A percentile compares a stretch with the other conserved stretches of the same genome.
Conservation (phyloP, 2,329 filamentous ascomycete genomes). For the Cytospora leucostoma region DNA sequence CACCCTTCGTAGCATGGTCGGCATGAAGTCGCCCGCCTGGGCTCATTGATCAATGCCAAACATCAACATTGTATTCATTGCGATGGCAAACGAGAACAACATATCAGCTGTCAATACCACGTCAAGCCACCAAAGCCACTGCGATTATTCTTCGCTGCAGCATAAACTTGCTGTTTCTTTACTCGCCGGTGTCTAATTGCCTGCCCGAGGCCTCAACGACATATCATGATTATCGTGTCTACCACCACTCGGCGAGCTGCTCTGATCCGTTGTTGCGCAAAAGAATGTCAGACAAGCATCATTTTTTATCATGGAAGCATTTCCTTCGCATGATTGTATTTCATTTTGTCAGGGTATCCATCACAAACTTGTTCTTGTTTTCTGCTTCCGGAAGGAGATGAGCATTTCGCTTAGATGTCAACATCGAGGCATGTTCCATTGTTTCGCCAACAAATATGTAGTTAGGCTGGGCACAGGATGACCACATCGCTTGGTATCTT, state of each 20-base stretch:
- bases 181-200: neutral
- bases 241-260: constrained; percentile 10
- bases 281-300: constrained; percentile 8
- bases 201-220: constrained; percentile 12
- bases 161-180: constrained; percentile 10
- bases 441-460: constrained; percentile 20
- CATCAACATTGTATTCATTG: neutral
- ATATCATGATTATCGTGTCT: constrained; percentile 24
- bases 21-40: constrained; percentile 27
- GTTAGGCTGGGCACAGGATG: constrained; percentile 25
- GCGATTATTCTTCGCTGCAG: constrained; percentile 6
- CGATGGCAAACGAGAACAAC: constrained; percentile 1
- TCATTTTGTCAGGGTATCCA: constrained; percentile 26
- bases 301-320: constrained; percentile 32
- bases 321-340: constrained; percentile 26
- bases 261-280: constrained; percentile 12
- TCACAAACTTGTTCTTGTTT: constrained; percentile 13
- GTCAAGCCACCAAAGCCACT: neutral
- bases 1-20: constrained; percentile 28
- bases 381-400: neutral
- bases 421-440: constrained; percentile 25
- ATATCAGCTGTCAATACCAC: constrained; percentile 12
- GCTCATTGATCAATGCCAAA: constrained; percentile 10
- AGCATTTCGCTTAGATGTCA: constrained; percentile 25
- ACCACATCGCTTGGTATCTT: constrained; percentile 16